Evolutionary conservation across 441 rosid genomes (phyloP), one percentile per base, ranked within the genome.

Genomic region (Euphorbia schlechtendalii): DNA sequence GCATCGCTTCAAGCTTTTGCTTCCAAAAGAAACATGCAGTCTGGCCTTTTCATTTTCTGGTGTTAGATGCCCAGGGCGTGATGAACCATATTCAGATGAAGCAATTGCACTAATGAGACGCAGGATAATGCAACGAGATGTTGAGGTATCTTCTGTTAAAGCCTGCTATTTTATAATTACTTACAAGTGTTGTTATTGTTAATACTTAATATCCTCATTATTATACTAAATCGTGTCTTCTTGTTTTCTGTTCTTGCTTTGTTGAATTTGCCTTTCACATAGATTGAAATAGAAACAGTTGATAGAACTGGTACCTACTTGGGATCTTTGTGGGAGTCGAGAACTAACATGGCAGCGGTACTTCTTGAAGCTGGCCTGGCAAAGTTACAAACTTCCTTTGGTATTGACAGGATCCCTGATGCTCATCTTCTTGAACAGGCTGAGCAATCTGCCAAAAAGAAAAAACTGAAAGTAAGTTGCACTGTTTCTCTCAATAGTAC

Each of bases 41-140:
- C 81, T 95, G 73, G 99, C 99, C 69, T 92, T 95, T 61, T 81
- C 99, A 46, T 88, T 95, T 78, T 95, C 99, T 72, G 99, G 99
- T 57, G 96, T 95, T 68, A 86, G 99, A 69, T 95, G 99, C 69
- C 96, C 98, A 68, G 99, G 96, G 46, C 92, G 98, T 61, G 89
- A 76, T 11, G 98, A 88, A 77, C 96, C 89, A 20, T 88, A 83
- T 74, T 88, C 99, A 62, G 88, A 95, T 48, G 99, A 95, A 72
- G 99, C 98, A 38, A 86, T 92, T 79, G 86, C 95, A 63, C 57
- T 92, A 8, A 89, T 95, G 98, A 91, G 98, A 69, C 82, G 96
- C 46, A 89, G 81, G 80, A 89, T 95, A 72, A 84, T 95, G 95
- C 98, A 95, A 83, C 86, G 98, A 74, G 97, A 95, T 51, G 98